A percentile compares a stretch with the other conserved stretches of the same genome.
Evolutionary conservation across 1,284 basidiomycete genomes (phyloP).

Genomic region (Ceratobasidium sp.): DNA sequence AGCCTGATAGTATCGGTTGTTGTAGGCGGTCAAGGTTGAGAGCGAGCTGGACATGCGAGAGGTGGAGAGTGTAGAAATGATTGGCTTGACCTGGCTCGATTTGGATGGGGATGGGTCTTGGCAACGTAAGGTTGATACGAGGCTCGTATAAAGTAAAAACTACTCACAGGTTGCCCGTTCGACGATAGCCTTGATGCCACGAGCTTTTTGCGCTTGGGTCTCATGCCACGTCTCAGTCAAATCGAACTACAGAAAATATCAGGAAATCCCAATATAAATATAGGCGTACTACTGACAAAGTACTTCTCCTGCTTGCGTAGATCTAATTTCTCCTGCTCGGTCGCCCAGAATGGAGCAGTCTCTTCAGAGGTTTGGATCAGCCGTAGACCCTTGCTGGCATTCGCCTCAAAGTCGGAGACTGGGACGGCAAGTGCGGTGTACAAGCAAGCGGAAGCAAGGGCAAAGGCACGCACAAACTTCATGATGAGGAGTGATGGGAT

Average conservation of each 20-base stretch:
- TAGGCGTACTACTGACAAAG: constrained; percentile 21
- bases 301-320: constrained; percentile 31
- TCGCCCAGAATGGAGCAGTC: constrained; percentile 37
- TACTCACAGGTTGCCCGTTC: constrained; percentile 50
- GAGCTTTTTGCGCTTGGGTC: constrained; percentile 32
- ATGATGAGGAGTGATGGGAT: not conserved
- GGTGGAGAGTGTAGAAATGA: constrained; percentile 53
- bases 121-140: constrained; percentile 39
- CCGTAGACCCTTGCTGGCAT: constrained; percentile 40
- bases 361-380: constrained; percentile 38
- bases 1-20: constrained; percentile 68
- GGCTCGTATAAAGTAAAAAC: constrained; percentile 55
- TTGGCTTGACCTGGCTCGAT: constrained; percentile 51
- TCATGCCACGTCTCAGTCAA: constrained; percentile 44
- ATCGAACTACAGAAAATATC: constrained; percentile 29
- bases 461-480: constrained; percentile 41
- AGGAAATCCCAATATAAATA: not conserved
- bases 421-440: constrained; percentile 28
- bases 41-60: constrained; percentile 53
- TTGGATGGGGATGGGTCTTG: constrained; percentile 49
- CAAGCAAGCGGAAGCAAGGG: constrained; percentile 39
- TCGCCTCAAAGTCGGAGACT: constrained; percentile 37
- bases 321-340: constrained; percentile 37
- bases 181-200: constrained; percentile 43
- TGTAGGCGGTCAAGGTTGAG: constrained; percentile 58